Conservation (phyloP, 805 yeast genomes). For the Yarrowia yakushimensis region DNA sequence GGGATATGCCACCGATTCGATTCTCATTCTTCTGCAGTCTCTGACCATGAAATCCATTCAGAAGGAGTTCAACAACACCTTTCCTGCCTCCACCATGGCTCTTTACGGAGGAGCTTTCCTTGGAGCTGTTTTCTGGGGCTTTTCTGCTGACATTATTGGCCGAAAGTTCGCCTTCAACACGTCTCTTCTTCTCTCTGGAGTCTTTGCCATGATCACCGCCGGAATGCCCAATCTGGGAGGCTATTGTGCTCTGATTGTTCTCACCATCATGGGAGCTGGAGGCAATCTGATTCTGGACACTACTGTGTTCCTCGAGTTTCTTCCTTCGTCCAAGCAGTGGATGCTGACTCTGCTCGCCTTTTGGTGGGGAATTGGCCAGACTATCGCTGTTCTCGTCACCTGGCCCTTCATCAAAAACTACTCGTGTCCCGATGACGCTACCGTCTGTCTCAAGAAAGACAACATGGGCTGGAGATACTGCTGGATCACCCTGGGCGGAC, state of each 20-base stretch:
- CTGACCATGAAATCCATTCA: constrained; percentile 47
- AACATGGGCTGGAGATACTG: constrained; percentile 65
- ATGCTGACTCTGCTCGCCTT: constrained; percentile 52
- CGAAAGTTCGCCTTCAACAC: constrained; percentile 51
- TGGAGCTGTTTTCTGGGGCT: constrained; percentile 57
- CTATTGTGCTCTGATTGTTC: constrained; percentile 42
- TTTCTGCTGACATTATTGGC: constrained; percentile 54
- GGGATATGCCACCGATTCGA: constrained; percentile 56
- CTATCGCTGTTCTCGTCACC: constrained; percentile 49
- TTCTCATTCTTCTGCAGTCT: constrained; percentile 48
- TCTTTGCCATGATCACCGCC: constrained; percentile 52
- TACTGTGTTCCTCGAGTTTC: constrained; percentile 50
- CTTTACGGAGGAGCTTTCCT: constrained; percentile 51
- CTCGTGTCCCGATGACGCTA: constrained; percentile 43
- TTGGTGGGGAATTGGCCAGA: constrained; percentile 65
- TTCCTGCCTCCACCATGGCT: constrained; percentile 46
- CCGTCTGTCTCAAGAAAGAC: constrained; percentile 44
- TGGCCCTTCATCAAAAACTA: constrained; percentile 55
- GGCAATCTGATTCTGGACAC: constrained; percentile 58
- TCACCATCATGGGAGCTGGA: constrained; percentile 51
- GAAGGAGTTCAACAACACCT: constrained; percentile 47
- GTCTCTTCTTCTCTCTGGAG: constrained; percentile 47
- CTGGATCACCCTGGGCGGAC: constrained; percentile 52
- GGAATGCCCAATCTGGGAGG: constrained; percentile 50
- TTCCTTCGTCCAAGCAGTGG: constrained; percentile 52